phyloP scores from a whole-genome alignment of 305 asterid species.

The Plantago lanceolata region DNA sequence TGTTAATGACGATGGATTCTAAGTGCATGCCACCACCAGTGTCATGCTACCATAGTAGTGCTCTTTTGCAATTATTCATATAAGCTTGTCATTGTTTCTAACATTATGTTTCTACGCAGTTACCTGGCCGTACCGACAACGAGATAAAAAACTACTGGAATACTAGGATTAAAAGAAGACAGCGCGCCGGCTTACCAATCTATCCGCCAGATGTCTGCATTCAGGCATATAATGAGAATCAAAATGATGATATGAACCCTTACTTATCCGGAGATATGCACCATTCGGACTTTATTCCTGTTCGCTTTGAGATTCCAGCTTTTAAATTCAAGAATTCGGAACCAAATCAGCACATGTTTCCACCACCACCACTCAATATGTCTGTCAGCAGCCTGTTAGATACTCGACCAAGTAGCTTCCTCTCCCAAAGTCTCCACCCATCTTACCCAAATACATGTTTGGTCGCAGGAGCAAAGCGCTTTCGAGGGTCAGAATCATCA shows the following conservation, averaged over 20 bases:
- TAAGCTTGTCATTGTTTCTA: slow-evolving; percentile 10
- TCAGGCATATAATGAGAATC: slow-evolving; percentile 40
- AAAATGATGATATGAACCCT: slow-evolving; percentile 30
- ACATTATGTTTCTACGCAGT: slow-evolving; percentile 32
- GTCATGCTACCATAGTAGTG: not conserved
- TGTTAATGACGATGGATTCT: not conserved
- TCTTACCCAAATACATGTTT: slow-evolving; percentile 28
- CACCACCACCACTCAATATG: slow-evolving; percentile 32
- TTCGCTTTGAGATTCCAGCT: slow-evolving; percentile 47
- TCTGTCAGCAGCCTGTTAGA: slow-evolving; percentile 34
- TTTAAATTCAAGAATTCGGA: slow-evolving; percentile 50
- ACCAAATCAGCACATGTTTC: slow-evolving; percentile 35
- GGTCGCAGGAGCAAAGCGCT: slow-evolving; percentile 33
- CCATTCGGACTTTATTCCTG: slow-evolving; percentile 35
- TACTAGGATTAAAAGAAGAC: slow-evolving; percentile 71
- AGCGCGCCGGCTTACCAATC: slow-evolving; percentile 67
- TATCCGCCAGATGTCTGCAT: slow-evolving; percentile 64
- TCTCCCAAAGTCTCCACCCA: slow-evolving; percentile 27
- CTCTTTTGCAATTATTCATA: not conserved
- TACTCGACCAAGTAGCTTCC: slow-evolving; percentile 34
- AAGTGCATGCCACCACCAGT: not conserved
- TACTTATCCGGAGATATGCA: slow-evolving; percentile 37
- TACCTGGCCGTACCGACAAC: slow-evolving; percentile 87
- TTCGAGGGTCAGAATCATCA: slow-evolving; percentile 34
- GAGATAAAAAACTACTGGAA: slow-evolving; percentile 85